Evolutionary conservation across 2,329 filamentous ascomycete species (phyloP).

Genomic region (Aureobasidium sp.): DNA sequence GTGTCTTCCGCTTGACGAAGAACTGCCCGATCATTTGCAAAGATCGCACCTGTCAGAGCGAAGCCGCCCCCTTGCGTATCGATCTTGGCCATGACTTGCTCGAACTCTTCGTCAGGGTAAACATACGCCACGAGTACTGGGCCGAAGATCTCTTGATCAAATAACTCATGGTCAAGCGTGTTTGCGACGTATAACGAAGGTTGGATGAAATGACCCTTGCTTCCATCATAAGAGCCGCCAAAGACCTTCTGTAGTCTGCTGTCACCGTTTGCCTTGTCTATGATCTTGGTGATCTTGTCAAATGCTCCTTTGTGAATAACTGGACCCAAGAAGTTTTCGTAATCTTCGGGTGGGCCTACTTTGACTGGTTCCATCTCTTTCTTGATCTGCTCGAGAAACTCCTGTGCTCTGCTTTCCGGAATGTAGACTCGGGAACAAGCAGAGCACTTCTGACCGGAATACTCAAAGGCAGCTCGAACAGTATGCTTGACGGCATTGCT

Average conservation of each 20-base stretch:
- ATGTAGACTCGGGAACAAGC: constrained; percentile 36
- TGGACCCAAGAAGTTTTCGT: constrained; percentile 37
- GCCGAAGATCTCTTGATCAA: constrained; percentile 42
- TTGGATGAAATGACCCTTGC: constrained; percentile 26
- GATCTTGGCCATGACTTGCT: neutral
- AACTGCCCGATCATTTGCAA: constrained; percentile 40
- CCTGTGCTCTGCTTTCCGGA: constrained; percentile 26
- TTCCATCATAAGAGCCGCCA: constrained; percentile 36
- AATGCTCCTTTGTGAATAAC: constrained; percentile 43
- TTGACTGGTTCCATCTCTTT: constrained; percentile 21
- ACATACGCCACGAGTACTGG: constrained; percentile 39
- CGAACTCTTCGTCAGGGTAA: constrained; percentile 16
- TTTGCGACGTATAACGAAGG: constrained; percentile 39
- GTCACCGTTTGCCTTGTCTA: constrained; percentile 39
- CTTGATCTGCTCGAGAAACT: constrained; percentile 23
- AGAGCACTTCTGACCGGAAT: constrained; percentile 45
- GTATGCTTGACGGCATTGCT: constrained; percentile 39
- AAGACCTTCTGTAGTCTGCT: constrained; percentile 33
- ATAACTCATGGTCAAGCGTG: constrained; percentile 35
- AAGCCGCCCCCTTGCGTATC: constrained; percentile 32
- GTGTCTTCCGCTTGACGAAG: constrained; percentile 42
- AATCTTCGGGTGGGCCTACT: constrained; percentile 26
- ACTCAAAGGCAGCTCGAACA: constrained; percentile 42
- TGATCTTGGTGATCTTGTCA: constrained; percentile 35
- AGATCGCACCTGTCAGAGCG: constrained; percentile 42